Percentiles rank a stretch among this genome's conserved stretches.
Conservation (phyloP, 1,139 yeast species). For the Meyerozyma athensensis region DNA sequence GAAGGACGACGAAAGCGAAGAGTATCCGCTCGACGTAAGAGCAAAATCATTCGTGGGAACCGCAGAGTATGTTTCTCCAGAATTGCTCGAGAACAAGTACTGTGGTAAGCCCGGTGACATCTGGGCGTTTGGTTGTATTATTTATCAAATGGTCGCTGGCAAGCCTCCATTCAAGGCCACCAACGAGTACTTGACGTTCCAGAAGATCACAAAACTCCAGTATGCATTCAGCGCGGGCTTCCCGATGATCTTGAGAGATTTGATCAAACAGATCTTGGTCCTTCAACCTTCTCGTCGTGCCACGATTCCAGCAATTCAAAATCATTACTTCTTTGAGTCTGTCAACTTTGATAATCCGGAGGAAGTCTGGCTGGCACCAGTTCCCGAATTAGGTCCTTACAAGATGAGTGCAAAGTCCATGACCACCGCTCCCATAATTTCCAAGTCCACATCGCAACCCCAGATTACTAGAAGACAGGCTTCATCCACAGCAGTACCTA, state of each 20-base stretch:
- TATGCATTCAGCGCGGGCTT: constrained; percentile 59
- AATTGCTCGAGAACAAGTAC: constrained; percentile 59
- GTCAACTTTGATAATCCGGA: constrained; percentile 62
- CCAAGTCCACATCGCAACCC: constrained; percentile 21
- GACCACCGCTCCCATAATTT: constrained; percentile 49
- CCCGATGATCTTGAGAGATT: constrained; percentile 38
- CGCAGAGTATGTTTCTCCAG: constrained; percentile 78
- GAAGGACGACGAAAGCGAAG: constrained; percentile 34
- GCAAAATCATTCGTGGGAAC: constrained; percentile 83
- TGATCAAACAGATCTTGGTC: constrained; percentile 41
- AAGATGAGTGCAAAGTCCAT: constrained; percentile 52
- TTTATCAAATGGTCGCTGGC: constrained; percentile 73
- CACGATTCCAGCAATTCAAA: constrained; percentile 32
- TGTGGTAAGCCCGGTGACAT: constrained; percentile 74
- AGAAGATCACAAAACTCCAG: constrained; percentile 58
- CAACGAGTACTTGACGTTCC: constrained; percentile 71
- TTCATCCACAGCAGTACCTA: constrained; percentile 8
- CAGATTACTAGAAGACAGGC: constrained; percentile 5
- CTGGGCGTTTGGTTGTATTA: constrained; percentile 81
- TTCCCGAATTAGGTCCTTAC: constrained; percentile 75
- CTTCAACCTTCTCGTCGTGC: constrained; percentile 42
- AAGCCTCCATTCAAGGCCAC: constrained; percentile 77
- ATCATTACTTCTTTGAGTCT: constrained; percentile 67
- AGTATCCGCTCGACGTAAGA: constrained; percentile 44
- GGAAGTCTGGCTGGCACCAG: constrained; percentile 62